These are phyloP conservation scores for Lolium rigidum DNA, from an alignment of 176 grass and related monocot species.

Conservation along the genomic window DNA sequence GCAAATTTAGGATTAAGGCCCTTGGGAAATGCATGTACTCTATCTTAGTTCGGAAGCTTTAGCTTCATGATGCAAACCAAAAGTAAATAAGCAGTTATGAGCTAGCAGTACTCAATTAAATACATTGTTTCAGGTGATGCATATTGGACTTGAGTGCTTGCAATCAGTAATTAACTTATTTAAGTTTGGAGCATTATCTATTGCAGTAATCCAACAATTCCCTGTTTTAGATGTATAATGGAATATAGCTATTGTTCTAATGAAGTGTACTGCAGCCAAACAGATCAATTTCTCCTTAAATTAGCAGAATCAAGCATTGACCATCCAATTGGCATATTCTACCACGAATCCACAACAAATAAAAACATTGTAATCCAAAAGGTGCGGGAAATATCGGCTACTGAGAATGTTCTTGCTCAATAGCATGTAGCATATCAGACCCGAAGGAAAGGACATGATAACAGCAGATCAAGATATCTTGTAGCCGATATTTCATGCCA, in stretches of 20 bases:
- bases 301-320: background rate
- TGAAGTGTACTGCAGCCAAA: background rate
- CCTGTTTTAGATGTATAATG: background rate
- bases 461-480: conserved; percentile 12
- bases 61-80: conserved; percentile 19
- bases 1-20: background rate
- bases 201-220: background rate
- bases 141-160: background rate
- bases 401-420: background rate
- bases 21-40: background rate
- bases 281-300: background rate
- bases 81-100: conserved; percentile 8
- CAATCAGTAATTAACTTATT: background rate
- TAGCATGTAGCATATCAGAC: background rate
- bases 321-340: background rate
- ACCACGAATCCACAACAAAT: background rate
- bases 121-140: background rate
- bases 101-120: background rate
- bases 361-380: no score
- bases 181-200: background rate
- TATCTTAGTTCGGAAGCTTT: conserved; percentile 14
- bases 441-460: background rate
- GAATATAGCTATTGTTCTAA: no score
- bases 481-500: no score
- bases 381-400: background rate